A percentile compares a stretch with the other conserved stretches of the same genome.
Conservation (phyloP, 345 rosid species). For the Moricandia moricandioides region DNA sequence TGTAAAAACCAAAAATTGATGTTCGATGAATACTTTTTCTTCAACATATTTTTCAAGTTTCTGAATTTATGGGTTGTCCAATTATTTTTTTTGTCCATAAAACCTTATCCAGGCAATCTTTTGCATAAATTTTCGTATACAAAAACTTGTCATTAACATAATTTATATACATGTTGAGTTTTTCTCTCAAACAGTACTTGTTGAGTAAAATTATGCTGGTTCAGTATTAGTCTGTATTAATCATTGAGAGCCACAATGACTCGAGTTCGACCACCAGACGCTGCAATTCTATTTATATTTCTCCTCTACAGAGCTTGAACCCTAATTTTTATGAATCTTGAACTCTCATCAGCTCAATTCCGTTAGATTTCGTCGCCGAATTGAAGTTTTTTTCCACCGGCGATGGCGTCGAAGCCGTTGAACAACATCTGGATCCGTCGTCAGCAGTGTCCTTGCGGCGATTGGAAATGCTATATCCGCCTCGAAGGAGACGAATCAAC, state of each 20-base stretch:
- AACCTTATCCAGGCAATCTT: too few relatives aligned
- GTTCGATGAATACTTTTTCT: too few relatives aligned
- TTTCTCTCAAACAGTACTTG: too few relatives aligned
- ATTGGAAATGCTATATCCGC: slow-evolving; percentile 82
- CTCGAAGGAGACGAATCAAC: slow-evolving; percentile 59
- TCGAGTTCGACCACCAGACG: neutral
- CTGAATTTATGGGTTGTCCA: too few relatives aligned
- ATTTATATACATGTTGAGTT: too few relatives aligned
- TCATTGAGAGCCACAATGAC: neutral
- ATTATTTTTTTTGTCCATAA: too few relatives aligned
- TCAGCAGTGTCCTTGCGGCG: slow-evolving; percentile 94
- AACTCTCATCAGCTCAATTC: neutral
- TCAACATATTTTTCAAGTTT: too few relatives aligned
- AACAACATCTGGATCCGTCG: slow-evolving; percentile 81
- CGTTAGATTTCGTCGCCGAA: neutral
- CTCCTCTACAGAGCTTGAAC: neutral
- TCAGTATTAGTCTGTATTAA: neutral
- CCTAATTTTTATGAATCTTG: neutral
- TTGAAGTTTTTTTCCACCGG: neutral
- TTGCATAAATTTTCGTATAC: too few relatives aligned
- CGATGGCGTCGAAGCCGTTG: slow-evolving; percentile 56
- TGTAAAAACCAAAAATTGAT: too few relatives aligned
- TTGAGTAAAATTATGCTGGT: neutral
- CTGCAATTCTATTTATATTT: neutral
- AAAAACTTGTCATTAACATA: too few relatives aligned